phyloP scores from a whole-genome alignment of 2,329 filamentous ascomycete species.

The Diaporthe velutina region DNA sequence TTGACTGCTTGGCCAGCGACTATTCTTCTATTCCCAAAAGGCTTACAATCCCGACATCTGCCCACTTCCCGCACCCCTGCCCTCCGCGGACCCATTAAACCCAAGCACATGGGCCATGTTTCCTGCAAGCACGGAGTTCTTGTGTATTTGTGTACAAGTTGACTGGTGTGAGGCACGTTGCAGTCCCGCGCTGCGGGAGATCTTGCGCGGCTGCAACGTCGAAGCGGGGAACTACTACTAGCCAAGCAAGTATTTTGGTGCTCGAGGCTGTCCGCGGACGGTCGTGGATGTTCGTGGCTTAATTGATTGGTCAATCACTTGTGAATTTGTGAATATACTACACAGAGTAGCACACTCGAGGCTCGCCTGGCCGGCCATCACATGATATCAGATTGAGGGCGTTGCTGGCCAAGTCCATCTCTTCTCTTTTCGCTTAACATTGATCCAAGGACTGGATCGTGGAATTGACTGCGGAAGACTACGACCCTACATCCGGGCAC shows the following conservation, averaged over 20 bases:
- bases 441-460: neutral
- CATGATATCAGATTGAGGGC: neutral
- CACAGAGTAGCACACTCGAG: neutral
- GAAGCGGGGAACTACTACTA: constrained; percentile 16
- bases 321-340: neutral
- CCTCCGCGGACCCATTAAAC: neutral
- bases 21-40: neutral
- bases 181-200: neutral
- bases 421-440: neutral
- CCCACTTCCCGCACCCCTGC: neutral
- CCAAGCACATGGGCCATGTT: neutral
- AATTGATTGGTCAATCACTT: neutral
- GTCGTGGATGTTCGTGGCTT: too few species aligned
- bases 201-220: constrained; percentile 22
- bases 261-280: constrained; percentile 26
- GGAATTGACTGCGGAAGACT: neutral
- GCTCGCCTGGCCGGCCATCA: neutral
- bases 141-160: neutral
- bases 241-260: neutral
- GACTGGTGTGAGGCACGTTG: neutral
- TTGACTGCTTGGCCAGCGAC: neutral
- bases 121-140: neutral
- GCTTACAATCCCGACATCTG: neutral
- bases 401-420: neutral
- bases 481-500: constrained; percentile 16